Evolutionary conservation across 495 filamentous ascomycete species (phyloP).

Genomic region (Elasticomyces elasticus): DNA sequence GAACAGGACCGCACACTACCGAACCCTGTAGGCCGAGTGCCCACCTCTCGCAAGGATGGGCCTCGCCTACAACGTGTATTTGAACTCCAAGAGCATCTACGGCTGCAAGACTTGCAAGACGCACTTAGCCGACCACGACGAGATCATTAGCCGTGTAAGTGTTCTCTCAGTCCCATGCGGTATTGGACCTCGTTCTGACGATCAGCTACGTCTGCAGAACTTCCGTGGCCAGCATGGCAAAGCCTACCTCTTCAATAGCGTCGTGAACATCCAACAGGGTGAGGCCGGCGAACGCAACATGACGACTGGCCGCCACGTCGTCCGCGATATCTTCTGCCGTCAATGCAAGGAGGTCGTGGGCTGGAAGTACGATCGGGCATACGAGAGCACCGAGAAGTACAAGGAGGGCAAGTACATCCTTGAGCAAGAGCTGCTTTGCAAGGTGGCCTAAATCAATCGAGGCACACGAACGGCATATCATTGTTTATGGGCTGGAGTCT

Average conservation of each 20-base stretch:
- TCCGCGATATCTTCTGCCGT: slow-evolving; percentile 81
- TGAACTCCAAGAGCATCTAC: slow-evolving; percentile 81
- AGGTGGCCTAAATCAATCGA: slow-evolving; percentile 37
- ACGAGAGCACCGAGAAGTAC: slow-evolving; percentile 84
- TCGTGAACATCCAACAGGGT: slow-evolving; percentile 76
- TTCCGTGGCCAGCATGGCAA: slow-evolving; percentile 98
- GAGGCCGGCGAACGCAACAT: slow-evolving; percentile 89
- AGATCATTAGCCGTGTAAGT: slow-evolving; percentile 82
- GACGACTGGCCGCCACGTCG: slow-evolving; percentile 94
- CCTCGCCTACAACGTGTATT: slow-evolving; percentile 89
- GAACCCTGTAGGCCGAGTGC: slow-evolving; percentile 4
- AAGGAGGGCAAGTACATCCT: slow-evolving; percentile 98
- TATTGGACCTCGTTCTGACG: slow-evolving; percentile 1
- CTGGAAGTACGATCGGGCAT: slow-evolving; percentile 99
- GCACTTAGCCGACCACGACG: slow-evolving; percentile 86
- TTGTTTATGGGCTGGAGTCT: neutral
- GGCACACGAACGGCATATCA: too few relatives aligned
- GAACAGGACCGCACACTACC: neutral
- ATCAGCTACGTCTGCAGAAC: slow-evolving; percentile 48
- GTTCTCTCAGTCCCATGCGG: too few relatives aligned
- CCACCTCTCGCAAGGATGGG: slow-evolving; percentile 55
- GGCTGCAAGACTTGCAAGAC: slow-evolving; percentile 95
- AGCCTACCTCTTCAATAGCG: slow-evolving; percentile 88
- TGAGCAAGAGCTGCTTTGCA: slow-evolving; percentile 81
- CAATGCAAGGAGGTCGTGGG: slow-evolving; percentile 88